Percentiles rank a stretch among this genome's conserved stretches.
These are phyloP conservation scores for Cyberlindnera veronae DNA, from an alignment of 805 yeast species.

Conservation along the genomic window DNA sequence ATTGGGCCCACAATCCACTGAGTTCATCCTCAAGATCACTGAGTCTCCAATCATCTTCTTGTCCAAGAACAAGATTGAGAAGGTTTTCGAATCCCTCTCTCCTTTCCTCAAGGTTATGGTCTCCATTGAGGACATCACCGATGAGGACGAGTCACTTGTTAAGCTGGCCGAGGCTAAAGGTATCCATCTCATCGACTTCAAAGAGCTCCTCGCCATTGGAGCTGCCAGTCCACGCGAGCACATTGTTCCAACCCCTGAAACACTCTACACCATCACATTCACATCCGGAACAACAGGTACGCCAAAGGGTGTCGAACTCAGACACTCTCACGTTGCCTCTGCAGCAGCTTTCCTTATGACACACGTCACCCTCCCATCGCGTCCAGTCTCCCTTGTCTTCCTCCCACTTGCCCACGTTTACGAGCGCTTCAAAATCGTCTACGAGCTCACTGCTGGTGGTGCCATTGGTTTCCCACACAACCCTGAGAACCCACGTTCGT, in stretches of 20 bases:
- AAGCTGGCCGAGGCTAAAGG: slow-evolving; percentile 29
- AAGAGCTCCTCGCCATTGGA: slow-evolving; percentile 38
- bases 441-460: slow-evolving; percentile 45
- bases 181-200: slow-evolving; percentile 32
- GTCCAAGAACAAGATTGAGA: slow-evolving; percentile 47
- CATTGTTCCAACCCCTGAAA: slow-evolving; percentile 49
- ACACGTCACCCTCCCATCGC: slow-evolving; percentile 29
- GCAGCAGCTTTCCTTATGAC: slow-evolving; percentile 43
- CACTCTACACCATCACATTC: slow-evolving; percentile 59
- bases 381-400: slow-evolving; percentile 36
- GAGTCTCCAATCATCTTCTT: slow-evolving; percentile 59
- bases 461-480: slow-evolving; percentile 53
- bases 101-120: slow-evolving; percentile 49
- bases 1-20: slow-evolving; percentile 56
- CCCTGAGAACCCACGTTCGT: slow-evolving; percentile 46
- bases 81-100: slow-evolving; percentile 44
- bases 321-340: slow-evolving; percentile 50
- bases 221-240: slow-evolving; percentile 38
- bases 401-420: slow-evolving; percentile 60
- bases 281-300: slow-evolving; percentile 76
- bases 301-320: slow-evolving; percentile 66
- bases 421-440: slow-evolving; percentile 44
- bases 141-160: slow-evolving; percentile 32
- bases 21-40: slow-evolving; percentile 57
- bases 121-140: slow-evolving; percentile 47